These are phyloP conservation scores for Kregervanrija fluxuum DNA, from an alignment of 805 yeast genomes.

Conservation along the genomic window DNA sequence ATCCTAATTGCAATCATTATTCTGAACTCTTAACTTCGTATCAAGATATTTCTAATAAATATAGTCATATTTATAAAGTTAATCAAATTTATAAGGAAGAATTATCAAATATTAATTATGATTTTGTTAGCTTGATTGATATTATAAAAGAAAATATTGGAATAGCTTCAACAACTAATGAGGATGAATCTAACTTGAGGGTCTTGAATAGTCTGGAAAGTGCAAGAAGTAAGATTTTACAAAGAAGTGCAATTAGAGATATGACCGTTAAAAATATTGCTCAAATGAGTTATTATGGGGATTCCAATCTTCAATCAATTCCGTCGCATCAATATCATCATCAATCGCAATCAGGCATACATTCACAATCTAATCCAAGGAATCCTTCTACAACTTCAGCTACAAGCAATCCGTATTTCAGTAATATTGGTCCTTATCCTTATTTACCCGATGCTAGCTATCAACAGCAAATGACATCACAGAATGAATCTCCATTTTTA, in stretches of 20 bases:
- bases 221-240: conserved; percentile 22
- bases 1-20: too few relatives aligned
- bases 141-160: conserved; percentile 20
- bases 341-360: conserved; percentile 2
- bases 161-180: conserved; percentile 6
- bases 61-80: conserved; percentile 17
- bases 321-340: neutral
- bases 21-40: too few relatives aligned
- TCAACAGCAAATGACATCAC: conserved; percentile 4
- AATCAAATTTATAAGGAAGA: conserved; percentile 44
- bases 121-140: conserved; percentile 46
- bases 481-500: conserved; percentile 17
- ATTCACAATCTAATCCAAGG: conserved; percentile 7
- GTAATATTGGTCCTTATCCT: neutral
- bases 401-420: conserved; percentile 13
- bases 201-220: conserved; percentile 18
- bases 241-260: conserved; percentile 27
- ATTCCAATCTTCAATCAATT: neutral
- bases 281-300: conserved; percentile 12
- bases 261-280: conserved; percentile 20
- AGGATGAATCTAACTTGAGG: conserved; percentile 3
- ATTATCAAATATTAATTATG: conserved; percentile 42
- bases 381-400: conserved; percentile 13
- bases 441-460: conserved; percentile 7
- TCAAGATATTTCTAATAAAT: too few relatives aligned